Evolutionary conservation across 176 grass and related monocot species (phyloP), one percentile per base, ranked within the genome.

Genomic region (Dendrocalamus sinicus): DNA sequence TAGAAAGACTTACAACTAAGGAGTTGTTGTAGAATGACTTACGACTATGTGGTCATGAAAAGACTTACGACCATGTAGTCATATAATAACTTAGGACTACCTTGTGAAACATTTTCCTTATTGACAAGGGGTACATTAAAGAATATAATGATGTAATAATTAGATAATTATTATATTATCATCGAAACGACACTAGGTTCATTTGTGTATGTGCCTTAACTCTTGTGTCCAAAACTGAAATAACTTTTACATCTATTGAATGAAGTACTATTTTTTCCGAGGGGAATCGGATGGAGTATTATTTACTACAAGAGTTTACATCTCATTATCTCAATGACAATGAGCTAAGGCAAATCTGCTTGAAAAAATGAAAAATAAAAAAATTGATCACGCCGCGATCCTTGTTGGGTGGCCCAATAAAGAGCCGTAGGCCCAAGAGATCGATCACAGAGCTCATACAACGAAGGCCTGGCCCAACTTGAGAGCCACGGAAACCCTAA

Each of bases 111-210:
- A 3, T 35, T 2, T 35, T 0, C 3, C 32, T 35, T 35, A 4
- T 35, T 2, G 0, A 35, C 0, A 35, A 35, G 3, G 3, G 32
- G 3, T 35, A 35, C 4, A 35, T 4, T 35, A 0, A 0, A 35
- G 32, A 35, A 35, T 3, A 35, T 35, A 35, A 35, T 4, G 32
- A 4, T 4, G 3, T 35, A 35, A 35, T 35, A 35, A 35, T 35
- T 35, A 35, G 32, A 35, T 0, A 35, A 35, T 35, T 35, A 35
- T 35, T 35, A 35, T 35, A 0, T 35, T 2, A 0, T 35, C 32
- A 0, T 35, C 32, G 0, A 7, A 22, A 57, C 20, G 19, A 3
- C 54, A 22, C 54, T 7, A 22, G 9, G 55, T 22, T 20, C 20
- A 58, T 58, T 58, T 9, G 20, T n/a, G 8, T 22, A 45, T 58